phyloP scores from a whole-genome alignment of 345 rosid species.

The Pistacia atlantica region DNA sequence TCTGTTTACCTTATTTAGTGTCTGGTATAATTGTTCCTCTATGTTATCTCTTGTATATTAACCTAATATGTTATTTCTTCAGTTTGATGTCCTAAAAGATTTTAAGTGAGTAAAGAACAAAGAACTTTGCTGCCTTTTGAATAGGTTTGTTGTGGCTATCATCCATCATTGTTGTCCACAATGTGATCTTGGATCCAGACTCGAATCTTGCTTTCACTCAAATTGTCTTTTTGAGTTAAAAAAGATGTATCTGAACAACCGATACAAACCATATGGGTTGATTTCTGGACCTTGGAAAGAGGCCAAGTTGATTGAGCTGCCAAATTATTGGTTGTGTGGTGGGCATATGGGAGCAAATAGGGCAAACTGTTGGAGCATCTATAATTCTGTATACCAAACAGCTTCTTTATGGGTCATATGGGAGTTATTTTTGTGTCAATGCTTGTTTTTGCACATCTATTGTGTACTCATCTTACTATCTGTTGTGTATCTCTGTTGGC shows the following conservation, averaged over 20 bases:
- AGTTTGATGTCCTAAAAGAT: background rate
- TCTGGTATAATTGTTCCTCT: background rate
- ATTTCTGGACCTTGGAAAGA: background rate
- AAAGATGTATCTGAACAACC: background rate
- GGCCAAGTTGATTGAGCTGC: background rate
- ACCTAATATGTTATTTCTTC: background rate
- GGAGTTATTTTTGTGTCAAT: background rate
- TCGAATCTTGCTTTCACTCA: background rate
- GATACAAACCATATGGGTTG: background rate
- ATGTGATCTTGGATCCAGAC: background rate
- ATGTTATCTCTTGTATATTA: background rate
- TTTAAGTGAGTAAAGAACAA: background rate
- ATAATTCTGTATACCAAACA: background rate
- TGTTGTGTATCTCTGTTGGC: conserved; percentile 27
- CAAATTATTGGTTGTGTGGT: background rate
- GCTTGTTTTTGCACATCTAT: conserved; percentile 14
- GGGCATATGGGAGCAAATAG: background rate
- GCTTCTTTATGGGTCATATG: background rate
- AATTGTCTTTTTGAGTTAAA: background rate
- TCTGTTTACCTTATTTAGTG: background rate
- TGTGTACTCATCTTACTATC: conserved; percentile 15
- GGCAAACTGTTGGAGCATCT: background rate
- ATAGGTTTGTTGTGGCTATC: background rate
- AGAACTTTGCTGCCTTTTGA: background rate
- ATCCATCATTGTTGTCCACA: background rate